These are phyloP conservation scores for Dothidotthia symphoricarpi DNA, from an alignment of 2,329 filamentous ascomycete species.

Conservation along the genomic window DNA sequence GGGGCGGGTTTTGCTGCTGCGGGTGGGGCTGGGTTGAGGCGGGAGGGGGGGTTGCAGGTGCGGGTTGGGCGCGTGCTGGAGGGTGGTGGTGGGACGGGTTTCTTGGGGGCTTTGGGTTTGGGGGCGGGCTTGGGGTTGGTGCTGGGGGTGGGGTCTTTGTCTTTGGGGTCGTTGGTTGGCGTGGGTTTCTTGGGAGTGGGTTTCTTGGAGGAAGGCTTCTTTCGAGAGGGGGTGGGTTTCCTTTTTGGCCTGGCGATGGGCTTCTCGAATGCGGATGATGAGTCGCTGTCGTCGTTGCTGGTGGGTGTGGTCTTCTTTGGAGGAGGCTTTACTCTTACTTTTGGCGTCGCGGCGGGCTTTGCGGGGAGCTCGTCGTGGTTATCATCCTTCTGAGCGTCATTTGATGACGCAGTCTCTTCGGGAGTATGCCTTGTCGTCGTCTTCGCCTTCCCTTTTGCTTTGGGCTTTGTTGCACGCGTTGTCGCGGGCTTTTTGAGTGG, in stretches of 20 bases:
- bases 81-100: neutral
- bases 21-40: conserved; percentile 11
- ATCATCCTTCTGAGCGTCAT: neutral
- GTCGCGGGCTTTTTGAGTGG: neutral
- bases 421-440: no score
- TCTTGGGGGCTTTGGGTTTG: neutral
- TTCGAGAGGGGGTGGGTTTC: no score
- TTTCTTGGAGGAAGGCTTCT: conserved; percentile 3
- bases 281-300: no score
- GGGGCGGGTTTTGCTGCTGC: conserved; percentile 1
- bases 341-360: no score
- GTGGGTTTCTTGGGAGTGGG: conserved; percentile 4
- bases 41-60: conserved; percentile 30
- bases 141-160: neutral
- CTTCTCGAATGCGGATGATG: no score
- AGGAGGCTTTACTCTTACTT: conserved; percentile 1
- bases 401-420: neutral
- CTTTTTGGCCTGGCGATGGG: no score
- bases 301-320: neutral
- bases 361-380: no score
- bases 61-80: conserved; percentile 23
- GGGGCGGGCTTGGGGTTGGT: neutral
- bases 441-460: neutral
- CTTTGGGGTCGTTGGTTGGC: neutral
- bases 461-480: neutral